Percentiles rank a stretch among this genome's conserved stretches.
These are phyloP conservation scores for Heterobasidion occidentale DNA, from an alignment of 1,284 basidiomycete genomes.

Conservation along the genomic window DNA sequence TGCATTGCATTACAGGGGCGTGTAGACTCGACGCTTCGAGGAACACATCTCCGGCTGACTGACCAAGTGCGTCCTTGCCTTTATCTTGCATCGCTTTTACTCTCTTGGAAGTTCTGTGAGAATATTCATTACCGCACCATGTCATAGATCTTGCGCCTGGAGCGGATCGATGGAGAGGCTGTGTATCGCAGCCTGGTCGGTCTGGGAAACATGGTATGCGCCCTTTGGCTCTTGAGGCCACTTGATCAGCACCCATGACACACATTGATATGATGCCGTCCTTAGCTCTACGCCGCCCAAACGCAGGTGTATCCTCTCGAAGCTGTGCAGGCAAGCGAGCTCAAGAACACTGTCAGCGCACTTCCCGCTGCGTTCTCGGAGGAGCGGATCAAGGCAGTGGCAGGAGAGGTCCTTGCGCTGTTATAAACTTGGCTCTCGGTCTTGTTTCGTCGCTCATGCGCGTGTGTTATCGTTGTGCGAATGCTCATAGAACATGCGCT, in stretches of 20 bases:
- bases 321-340: slow-evolving; percentile 29
- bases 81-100: background rate
- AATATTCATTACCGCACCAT: background rate
- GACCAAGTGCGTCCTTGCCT: slow-evolving; percentile 32
- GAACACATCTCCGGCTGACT: slow-evolving; percentile 35
- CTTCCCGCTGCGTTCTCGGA: slow-evolving; percentile 44
- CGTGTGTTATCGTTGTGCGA: too few species aligned
- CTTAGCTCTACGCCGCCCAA: slow-evolving; percentile 44
- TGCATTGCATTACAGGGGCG: slow-evolving; percentile 42
- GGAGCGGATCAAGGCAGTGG: slow-evolving; percentile 39
- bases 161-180: slow-evolving; percentile 74
- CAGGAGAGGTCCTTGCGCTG: slow-evolving; percentile 38
- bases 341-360: slow-evolving; percentile 31
- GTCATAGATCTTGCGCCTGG: slow-evolving; percentile 52
- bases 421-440: background rate
- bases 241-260: background rate
- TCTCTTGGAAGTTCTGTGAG: background rate
- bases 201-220: slow-evolving; percentile 77
- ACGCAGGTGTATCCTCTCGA: slow-evolving; percentile 26
- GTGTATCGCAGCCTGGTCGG: slow-evolving; percentile 82
- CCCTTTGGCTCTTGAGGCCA: background rate
- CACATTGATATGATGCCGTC: background rate
- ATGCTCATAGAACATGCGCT: background rate
- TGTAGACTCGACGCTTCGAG: slow-evolving; percentile 23
- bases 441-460: background rate